phyloP scores from a whole-genome alignment of 345 rosid genomes.

The Combretum micranthum region DNA sequence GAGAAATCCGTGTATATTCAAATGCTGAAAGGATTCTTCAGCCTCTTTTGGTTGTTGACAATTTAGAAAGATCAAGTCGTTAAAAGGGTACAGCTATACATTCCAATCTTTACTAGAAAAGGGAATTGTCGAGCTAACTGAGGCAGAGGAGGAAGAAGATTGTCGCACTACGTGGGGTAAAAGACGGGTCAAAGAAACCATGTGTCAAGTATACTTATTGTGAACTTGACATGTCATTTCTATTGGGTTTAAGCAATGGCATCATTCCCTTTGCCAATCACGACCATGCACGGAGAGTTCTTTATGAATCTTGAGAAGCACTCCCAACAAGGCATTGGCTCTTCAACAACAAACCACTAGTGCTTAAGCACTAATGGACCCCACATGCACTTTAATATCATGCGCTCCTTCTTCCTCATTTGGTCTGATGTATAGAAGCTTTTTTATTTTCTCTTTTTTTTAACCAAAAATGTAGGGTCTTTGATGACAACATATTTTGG shows the following conservation, averaged over 20 bases:
- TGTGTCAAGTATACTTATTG: slow-evolving; percentile 54
- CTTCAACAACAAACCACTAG: slow-evolving; percentile 76
- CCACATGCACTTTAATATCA: too few relatives aligned
- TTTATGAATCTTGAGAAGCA: slow-evolving; percentile 89
- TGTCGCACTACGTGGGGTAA: slow-evolving; percentile 60
- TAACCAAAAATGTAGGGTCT: too few relatives aligned
- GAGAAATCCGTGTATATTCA: slow-evolving; percentile 70
- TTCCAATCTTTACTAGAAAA: slow-evolving; percentile 55
- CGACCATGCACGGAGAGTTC: slow-evolving; percentile 84
- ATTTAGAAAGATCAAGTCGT: slow-evolving; percentile 39
- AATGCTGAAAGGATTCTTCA: slow-evolving; percentile 89
- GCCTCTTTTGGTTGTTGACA: slow-evolving; percentile 77
- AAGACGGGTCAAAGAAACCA: slow-evolving; percentile 8
- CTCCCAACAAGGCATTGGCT: slow-evolving; percentile 87
- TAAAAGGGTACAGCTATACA: slow-evolving; percentile 37
- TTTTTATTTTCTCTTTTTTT: too few relatives aligned
- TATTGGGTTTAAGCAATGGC: slow-evolving; percentile 81
- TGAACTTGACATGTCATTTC: slow-evolving; percentile 76
- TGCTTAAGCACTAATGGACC: too few relatives aligned
- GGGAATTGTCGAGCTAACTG: slow-evolving; percentile 70
- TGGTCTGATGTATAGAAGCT: too few relatives aligned
- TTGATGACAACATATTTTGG: too few relatives aligned
- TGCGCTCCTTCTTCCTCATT: too few relatives aligned
- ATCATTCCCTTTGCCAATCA: slow-evolving; percentile 86
- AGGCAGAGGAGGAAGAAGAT: slow-evolving; percentile 92